Evolutionary conservation across 2,329 filamentous ascomycete genomes (phyloP).

Genomic region (Epichloe brachyelytri): DNA sequence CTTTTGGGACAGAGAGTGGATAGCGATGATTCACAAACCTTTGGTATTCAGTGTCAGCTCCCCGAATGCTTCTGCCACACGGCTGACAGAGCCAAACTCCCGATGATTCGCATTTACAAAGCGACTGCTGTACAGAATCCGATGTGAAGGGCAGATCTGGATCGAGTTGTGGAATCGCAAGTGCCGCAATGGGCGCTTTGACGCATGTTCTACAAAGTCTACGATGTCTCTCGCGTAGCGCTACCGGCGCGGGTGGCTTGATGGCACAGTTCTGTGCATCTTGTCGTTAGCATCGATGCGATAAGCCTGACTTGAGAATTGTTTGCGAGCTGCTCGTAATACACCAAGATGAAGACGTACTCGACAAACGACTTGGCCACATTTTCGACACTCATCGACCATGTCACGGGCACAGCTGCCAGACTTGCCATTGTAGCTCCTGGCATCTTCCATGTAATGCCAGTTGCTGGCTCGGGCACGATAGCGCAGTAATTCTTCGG

Average conservation of each 20-base stretch:
- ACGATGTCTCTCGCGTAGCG: slow-evolving; percentile 63
- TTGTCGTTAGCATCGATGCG: slow-evolving; percentile 4
- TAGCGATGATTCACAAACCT: slow-evolving; percentile 25
- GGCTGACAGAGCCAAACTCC: slow-evolving; percentile 76
- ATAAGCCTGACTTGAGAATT: neutral
- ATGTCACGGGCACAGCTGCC: slow-evolving; percentile 76
- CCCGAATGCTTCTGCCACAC: slow-evolving; percentile 61
- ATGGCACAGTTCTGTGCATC: slow-evolving; percentile 67
- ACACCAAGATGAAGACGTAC: slow-evolving; percentile 34
- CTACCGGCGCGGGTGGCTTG: slow-evolving; percentile 59
- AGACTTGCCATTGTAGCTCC: slow-evolving; percentile 50
- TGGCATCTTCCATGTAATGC: slow-evolving; percentile 45
- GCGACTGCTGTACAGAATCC: slow-evolving; percentile 40
- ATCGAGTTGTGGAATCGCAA: slow-evolving; percentile 32
- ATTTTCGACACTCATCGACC: slow-evolving; percentile 72
- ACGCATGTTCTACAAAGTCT: slow-evolving; percentile 67
- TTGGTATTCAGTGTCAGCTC: slow-evolving; percentile 45
- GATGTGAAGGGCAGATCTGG: slow-evolving; percentile 35
- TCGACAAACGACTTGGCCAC: slow-evolving; percentile 65
- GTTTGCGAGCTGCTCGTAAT: neutral
- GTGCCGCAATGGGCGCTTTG: slow-evolving; percentile 51
- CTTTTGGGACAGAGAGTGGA: neutral
- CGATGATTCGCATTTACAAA: slow-evolving; percentile 39
- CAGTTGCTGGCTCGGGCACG: slow-evolving; percentile 43
- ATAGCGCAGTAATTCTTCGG: slow-evolving; percentile 43